Percentiles rank a stretch among this genome's conserved stretches.
Evolutionary conservation across 2,329 filamentous ascomycete genomes (phyloP).

Genomic region (Niveomyces coronatus): DNA sequence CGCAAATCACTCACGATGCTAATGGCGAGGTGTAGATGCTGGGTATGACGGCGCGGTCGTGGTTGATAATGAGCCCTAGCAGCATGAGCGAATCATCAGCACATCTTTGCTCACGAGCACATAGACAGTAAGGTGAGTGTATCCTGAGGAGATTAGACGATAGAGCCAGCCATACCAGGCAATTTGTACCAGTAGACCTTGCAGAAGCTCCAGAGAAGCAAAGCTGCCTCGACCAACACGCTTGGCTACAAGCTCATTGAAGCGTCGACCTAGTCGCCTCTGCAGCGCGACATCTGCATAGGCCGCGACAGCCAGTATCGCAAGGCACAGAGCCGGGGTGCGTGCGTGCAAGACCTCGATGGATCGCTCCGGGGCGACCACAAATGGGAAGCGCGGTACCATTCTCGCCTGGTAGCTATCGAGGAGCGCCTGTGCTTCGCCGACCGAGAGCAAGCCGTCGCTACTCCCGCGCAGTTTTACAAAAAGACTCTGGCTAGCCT

Average conservation of each 20-base stretch:
- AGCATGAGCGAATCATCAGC: no score
- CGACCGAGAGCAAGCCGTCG: slow-evolving; percentile 14
- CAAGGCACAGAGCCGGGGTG: slow-evolving; percentile 18
- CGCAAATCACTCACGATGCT: slow-evolving; percentile 23
- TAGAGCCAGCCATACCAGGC: slow-evolving; percentile 18
- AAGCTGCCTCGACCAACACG: slow-evolving; percentile 17
- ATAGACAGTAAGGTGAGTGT: background rate
- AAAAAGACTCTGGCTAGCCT: slow-evolving; percentile 12
- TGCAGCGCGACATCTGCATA: slow-evolving; percentile 16
- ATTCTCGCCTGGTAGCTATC: slow-evolving; percentile 17
- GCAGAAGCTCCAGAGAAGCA: slow-evolving; percentile 19
- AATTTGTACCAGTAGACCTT: slow-evolving; percentile 20
- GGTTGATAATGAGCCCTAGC: slow-evolving; percentile 26
- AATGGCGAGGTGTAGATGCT: slow-evolving; percentile 20
- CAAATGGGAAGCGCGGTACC: slow-evolving; percentile 20
- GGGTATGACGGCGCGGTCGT: slow-evolving; percentile 17
- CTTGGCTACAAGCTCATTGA: slow-evolving; percentile 18
- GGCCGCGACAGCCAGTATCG: slow-evolving; percentile 19
- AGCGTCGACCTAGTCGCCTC: slow-evolving; percentile 16
- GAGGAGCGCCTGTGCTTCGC: slow-evolving; percentile 17
- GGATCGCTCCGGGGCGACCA: slow-evolving; percentile 15
- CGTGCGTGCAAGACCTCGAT: slow-evolving; percentile 15
- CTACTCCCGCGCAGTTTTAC: slow-evolving; percentile 15
- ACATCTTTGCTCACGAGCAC: no score
- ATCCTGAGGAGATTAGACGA: background rate